Evolutionary conservation across 306 rosid genomes (phyloP).

Genomic region (Morella rubra): DNA sequence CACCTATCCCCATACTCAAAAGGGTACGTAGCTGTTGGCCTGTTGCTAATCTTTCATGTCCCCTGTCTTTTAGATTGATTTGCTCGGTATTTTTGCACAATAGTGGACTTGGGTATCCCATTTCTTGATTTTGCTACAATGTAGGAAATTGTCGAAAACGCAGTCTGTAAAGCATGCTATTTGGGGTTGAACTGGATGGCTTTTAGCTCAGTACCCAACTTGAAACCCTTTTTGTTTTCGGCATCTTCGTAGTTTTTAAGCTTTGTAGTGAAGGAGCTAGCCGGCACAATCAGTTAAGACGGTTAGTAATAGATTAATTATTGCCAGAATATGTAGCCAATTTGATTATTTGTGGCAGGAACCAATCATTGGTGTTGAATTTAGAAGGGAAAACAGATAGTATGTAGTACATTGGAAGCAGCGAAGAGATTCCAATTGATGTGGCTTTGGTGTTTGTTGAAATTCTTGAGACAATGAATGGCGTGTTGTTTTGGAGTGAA

Average conservation of each 20-base stretch:
- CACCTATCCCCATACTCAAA: constrained; percentile 22
- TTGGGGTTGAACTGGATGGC: background rate
- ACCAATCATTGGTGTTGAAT: background rate
- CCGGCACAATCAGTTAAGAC: background rate
- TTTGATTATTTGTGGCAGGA: background rate
- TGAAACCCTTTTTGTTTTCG: background rate
- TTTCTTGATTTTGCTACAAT: constrained; percentile 7
- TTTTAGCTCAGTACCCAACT: background rate
- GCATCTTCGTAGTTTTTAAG: background rate
- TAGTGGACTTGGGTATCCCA: background rate
- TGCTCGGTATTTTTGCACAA: background rate
- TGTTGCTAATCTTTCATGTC: background rate
- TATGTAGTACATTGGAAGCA: background rate
- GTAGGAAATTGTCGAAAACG: background rate
- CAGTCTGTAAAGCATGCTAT: background rate
- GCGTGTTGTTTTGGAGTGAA: background rate
- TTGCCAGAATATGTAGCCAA: background rate
- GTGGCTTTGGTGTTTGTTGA: constrained; percentile 33
- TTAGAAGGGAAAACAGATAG: background rate
- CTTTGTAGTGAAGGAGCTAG: background rate
- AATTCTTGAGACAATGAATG: constrained; percentile 4
- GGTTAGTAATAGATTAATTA: background rate
- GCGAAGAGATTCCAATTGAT: background rate
- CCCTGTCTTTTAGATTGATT: background rate
- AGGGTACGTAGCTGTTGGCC: constrained; percentile 25